Base-by-base conservation (phyloP, 208 protist genomes). In the Leishmania amazonensis region DNA sequence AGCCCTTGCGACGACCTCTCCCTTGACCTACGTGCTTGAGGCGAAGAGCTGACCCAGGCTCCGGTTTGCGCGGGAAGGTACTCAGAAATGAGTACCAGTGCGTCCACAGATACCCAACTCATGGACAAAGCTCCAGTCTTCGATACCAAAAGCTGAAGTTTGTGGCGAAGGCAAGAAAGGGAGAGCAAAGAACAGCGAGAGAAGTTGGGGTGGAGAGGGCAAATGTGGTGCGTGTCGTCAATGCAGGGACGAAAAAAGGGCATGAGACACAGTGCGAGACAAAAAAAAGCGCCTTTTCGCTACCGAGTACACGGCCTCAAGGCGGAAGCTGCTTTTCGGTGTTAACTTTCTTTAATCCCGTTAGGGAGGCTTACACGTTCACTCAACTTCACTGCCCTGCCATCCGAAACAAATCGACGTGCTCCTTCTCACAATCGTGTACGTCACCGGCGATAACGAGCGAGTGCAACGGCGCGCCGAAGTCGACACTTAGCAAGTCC, bases 401-500 rank as follows among this genome's bases (percentile, higher is more conserved):
- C 21, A 83, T n/a, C 19, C 68, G 68, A 87, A 94, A 96, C 28
- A 97, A 80, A 38, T 83, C 51, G 49, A 99, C 86, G 82, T 97
- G 96, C 57, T 99, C 98, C 51, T 75, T 80, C 88, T 99, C 98
- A 54, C 97, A 93, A n/a, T 94, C 84, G 84, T 99, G 98, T 75
- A 99, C 88, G 31, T 99, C 92, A 77, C 98, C 98, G 11, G 93
- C 90, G 70, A 99, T 96, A n/a, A 99, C 96, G 21, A 99, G 89
- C 21, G 93, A 99, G 88, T 99, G 99, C 31, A 99, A 92, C 7
- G 99, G 99, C 9, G 47, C 79, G 11, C 99, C 99, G 92, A 99
- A 99, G 89, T 99, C 99, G 28, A 97, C 89, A 8, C 83, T 62
- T 7, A 94, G 54, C 6, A 99, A 87, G 62, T 99, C 90, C 21